Base-by-base conservation (phyloP, 2,329 filamentous ascomycete species). In the Epichloe sibirici region DNA sequence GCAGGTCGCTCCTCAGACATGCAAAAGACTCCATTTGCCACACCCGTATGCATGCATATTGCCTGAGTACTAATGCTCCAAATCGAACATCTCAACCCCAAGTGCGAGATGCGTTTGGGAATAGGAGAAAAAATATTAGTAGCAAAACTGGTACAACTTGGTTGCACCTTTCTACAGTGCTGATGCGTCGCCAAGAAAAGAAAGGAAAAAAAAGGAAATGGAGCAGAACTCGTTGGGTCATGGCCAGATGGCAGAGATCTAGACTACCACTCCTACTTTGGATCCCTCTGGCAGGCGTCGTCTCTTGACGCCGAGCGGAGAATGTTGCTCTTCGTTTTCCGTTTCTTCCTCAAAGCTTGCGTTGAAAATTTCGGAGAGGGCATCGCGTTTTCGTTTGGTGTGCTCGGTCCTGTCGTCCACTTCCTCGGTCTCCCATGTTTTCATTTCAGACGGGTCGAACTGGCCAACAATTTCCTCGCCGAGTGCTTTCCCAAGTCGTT, bases 401-500 rank as follows among this genome's bases (percentile, higher is more conserved):
- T 54, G 51, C 12, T 49, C 51, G 11, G 28, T 11, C 37, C 23
- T 40, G 13, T 73, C 69, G 7, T 61, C 58, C 2, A 70, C 66
- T 5, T 65, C 62, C 12, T 53, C 53, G 7, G 39, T 35, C 49
- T 73, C 69, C 67, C 71, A 77, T 1, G 71, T 74, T 52, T 76
- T 72, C 48, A 78, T 73, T 15, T 65, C 61, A 6, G 66, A 61
- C 0, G 60, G 53, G 49, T 73, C 65, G 48, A 72, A 67, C 2
- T 54, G 48, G 1, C 76, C 76, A 4, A 77, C 73, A 12, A 79
- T 57, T 3, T 78, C 75, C 17, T 65, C 62, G 7, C 78, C 77
- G 0, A 82, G 64, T 3, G 75, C 78, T 56, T 71, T 71, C 40
- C 75, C 76, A 0, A 82, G 66, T 5, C 78, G 72, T 61, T 81